Base-by-base conservation (phyloP, 1,284 basidiomycete genomes). In the Ustilago sp. region DNA sequence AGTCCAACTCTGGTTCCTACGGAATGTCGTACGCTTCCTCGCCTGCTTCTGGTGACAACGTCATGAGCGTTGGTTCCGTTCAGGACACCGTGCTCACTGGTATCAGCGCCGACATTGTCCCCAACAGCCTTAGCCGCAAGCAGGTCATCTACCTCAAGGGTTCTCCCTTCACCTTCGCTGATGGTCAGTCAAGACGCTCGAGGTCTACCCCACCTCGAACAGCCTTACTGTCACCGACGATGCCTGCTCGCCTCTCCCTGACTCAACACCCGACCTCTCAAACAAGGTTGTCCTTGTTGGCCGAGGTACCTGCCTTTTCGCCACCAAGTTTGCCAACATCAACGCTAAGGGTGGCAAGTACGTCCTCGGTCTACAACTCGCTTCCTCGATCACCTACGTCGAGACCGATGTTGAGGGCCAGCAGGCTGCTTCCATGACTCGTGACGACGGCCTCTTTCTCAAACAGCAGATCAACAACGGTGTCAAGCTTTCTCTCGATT, bases 401-500 rank as follows among this genome's bases (percentile, higher is more conserved):
- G 43, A 59, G 53, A 62, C 63, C 52, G 56, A 63, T 35, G 39
- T 75, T 12, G 39, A 35, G 11, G 71, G 76, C 15, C 77, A 77
- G 59, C 74, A 78, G 53, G 78, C 69, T 17, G 80, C 73, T 7
- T 68, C 73, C 32, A 38, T 81, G 52, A 76, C 74, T 8, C 75
- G 74, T 28, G 70, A 66, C 32, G 79, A 80, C 36, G 80, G 76
- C 31, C 69, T 68, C 34, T 79, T 63, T 73, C 89, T 58, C 53
- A 87, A 88, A 34, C 82, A 86, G 59, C 85, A 88, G 71, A 87
- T 88, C 72, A 87, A 86, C 23, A 81, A 87, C 23, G 87, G 88
- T 6, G 80, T 80, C 54, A 85, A 86, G 56, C 70, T 89, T 48
- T 88, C 87, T 2, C 77, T 91, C 36, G 86, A 88, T 17, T 91